These are phyloP conservation scores for Scutellaria minor DNA, from an alignment of 257 asterid species.

Conservation along the genomic window DNA sequence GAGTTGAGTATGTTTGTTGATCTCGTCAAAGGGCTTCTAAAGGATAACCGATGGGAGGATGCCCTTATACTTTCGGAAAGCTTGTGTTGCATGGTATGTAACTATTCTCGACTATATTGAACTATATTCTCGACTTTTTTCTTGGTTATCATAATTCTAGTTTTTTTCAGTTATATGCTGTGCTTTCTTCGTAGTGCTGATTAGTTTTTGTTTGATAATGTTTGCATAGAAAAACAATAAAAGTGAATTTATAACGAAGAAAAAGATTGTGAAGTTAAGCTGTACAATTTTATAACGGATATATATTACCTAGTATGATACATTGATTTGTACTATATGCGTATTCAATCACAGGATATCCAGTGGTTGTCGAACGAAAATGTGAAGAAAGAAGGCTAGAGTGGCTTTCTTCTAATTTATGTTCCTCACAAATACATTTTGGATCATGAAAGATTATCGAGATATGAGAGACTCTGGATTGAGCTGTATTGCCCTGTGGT, in stretches of 20 bases:
- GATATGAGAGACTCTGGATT: conserved; percentile 21
- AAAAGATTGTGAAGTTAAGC: neutral
- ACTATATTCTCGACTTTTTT: conserved; percentile 9
- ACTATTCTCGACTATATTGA: conserved; percentile 11
- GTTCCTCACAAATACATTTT: conserved; percentile 1
- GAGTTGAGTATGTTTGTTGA: conserved; percentile 59
- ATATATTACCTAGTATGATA: neutral
- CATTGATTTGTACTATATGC: neutral
- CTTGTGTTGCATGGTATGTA: conserved; percentile 68
- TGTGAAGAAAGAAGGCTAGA: conserved; percentile 32
- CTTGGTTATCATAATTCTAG: conserved; percentile 10
- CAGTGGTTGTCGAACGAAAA: conserved; percentile 45
- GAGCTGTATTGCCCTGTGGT: conserved; percentile 15
- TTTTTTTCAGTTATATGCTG: neutral
- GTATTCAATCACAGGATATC: conserved; percentile 43
- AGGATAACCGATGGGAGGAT: conserved; percentile 68
- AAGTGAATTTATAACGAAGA: neutral
- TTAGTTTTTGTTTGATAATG: neutral
- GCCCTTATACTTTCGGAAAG: conserved; percentile 77
- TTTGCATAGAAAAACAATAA: conserved; percentile 4
- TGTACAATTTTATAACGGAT: neutral
- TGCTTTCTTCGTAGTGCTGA: neutral
- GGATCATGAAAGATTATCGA: conserved; percentile 15
- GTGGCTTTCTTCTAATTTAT: conserved; percentile 20
- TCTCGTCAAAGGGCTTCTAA: conserved; percentile 73